Evolutionary conservation across 352 stramenopile genomes (phyloP), one percentile per base, ranked within the genome.

Genomic region (Phytopythium litorale): DNA sequence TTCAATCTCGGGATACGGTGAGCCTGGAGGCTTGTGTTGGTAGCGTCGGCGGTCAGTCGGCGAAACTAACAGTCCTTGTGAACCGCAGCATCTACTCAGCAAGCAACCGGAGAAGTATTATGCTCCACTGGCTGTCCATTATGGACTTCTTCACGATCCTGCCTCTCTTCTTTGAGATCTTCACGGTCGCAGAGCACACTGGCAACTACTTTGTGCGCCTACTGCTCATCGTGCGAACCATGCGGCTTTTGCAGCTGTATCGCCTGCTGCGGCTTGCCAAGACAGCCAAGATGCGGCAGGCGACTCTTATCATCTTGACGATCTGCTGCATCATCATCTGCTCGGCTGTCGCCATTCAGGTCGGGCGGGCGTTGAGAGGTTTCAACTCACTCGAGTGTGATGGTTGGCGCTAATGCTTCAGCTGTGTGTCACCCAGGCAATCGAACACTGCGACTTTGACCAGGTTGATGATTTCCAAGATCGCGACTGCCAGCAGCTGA

Each of bases 291-390:
- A 58, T 73, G 37, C 76, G 83, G 0, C 78, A 92, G 62, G 63
- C 67, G 30, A 52, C 77, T 9, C 40, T 87, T 7, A 89, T 92
- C 45, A 68, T 62, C 1, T 50, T 92, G 9, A 89, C 78, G 0
- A 81, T 66, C 8, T 43, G 76, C 3, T 84, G 68, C 54, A 85
- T 92, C 46, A 83, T 92, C 59, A 80, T 91, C 11, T 90, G 81
- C 37, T 75, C 56, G 4, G 83, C 67, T 2, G 70, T 84, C 23
- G 75, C 78, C 7, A 79, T 89, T 46, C 83, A 88, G 67, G 79
- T 88, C 72, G 28, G 38, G 12, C 21, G 48, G n/a, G 13, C 25
- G 25, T 23, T 55, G 4, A 13, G n/a, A 49, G n/a, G 33, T 9
- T 28, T 35, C 11, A 12, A 32, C 28, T 7, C 28, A 4, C 28